Evolutionary conservation across 768 basidiomycete genomes (phyloP).

Genomic region (Heimioporus sp.): DNA sequence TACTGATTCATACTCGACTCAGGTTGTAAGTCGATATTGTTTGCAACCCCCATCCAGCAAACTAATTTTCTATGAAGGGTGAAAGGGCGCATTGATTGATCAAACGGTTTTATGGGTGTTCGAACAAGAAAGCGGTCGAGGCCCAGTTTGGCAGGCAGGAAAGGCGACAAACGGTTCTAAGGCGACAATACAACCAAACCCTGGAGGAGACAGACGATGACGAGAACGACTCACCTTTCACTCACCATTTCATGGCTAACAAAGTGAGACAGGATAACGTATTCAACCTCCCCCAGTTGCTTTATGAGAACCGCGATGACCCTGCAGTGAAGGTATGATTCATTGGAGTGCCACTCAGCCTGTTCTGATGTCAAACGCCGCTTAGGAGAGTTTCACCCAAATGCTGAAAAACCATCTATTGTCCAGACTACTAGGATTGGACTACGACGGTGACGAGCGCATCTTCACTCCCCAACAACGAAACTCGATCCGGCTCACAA

Average conservation of each 20-base stretch:
- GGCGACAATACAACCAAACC: not conserved
- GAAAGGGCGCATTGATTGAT: conserved; percentile 31
- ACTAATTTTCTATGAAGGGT: conserved; percentile 19
- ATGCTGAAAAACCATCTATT: conserved; percentile 24
- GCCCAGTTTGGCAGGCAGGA: conserved; percentile 9
- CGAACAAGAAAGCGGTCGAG: conserved; percentile 15
- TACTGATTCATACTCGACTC: conserved; percentile 18
- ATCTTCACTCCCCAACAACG: conserved; percentile 5
- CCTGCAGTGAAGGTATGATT: conserved; percentile 7
- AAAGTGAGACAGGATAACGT: not conserved
- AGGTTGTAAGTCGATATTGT: not conserved
- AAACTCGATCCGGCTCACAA: not conserved
- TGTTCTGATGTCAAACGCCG: not conserved
- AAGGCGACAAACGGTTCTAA: not conserved
- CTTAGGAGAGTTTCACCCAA: conserved; percentile 13
- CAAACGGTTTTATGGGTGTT: conserved; percentile 26
- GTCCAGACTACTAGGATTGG: conserved; percentile 2
- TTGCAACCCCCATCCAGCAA: not conserved
- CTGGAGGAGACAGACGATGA: not conserved
- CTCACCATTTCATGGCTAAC: not conserved
- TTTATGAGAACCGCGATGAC: not conserved
- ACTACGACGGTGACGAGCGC: conserved; percentile 14
- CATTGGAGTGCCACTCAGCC: not conserved
- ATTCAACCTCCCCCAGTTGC: not conserved
- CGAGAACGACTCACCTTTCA: not conserved